Base-by-base conservation (phyloP, 495 filamentous ascomycete genomes). In the Parathielavia appendiculata region DNA sequence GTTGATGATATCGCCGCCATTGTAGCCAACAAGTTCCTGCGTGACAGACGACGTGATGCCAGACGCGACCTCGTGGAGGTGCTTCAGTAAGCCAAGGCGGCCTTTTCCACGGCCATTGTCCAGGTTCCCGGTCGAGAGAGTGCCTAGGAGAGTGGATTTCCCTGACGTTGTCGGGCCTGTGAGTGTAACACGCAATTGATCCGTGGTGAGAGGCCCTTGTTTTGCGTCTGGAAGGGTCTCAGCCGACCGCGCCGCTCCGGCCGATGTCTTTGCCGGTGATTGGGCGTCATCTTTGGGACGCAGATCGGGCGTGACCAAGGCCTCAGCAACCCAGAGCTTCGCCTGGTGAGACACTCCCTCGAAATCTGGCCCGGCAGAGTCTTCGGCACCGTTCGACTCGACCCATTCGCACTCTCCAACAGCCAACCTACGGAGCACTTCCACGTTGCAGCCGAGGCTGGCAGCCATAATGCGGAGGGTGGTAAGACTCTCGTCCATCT, bases 41-140 rank as follows among this genome's bases (percentile, higher is more conserved):
- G 92, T 85, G 14, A 98, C 84, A 7, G 92, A 97, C 66, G 90
- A 95, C 14, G 95, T 98, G 57, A 96, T 79, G 0, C 93, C 93
- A 4, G 91, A 92, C 0, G 78, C 85, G 34, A 97, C 88, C 63
- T 98, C 93, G 65, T 98, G 93, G n/a, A 88, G 82, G 71, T 98
- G 93, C 63, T 91, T 96, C 48, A 97, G 76, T 9, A 97, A 74
- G 61, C 88, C 90, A 39, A 96, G 79, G 60, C 93, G 79, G 64
- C 89, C 92, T 65, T 89, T 91, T 1, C 93, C 93, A 53, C 91
- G 79, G 5, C 92, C 93, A 72, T 98, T 96, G 66, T 98, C 93
- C 12, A 95, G 76, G 11, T 87, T 86, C 4, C 89, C 90, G 5
- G 89, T 93, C 0, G 90, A 91, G 50, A 98, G 73, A 3, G 89